Conservation (phyloP, 1,139 yeast genomes). For the Yamadazyma triangularis region DNA sequence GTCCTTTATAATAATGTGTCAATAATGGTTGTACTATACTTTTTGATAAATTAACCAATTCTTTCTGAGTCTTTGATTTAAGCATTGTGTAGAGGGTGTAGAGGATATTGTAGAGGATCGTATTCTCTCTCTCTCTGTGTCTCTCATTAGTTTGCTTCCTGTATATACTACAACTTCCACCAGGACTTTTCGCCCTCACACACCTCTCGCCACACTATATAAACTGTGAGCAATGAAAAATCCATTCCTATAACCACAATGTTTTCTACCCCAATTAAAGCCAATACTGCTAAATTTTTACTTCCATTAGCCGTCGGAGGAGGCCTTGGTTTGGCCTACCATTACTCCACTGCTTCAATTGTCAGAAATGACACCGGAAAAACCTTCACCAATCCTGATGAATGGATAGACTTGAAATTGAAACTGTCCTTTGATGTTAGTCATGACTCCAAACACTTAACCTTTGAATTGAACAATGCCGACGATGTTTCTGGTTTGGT, state of each 20-base stretch:
- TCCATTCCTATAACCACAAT: too few relatives aligned
- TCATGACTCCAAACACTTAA: slow-evolving; percentile 62
- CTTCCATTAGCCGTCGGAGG: slow-evolving; percentile 15
- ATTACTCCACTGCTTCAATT: slow-evolving; percentile 25
- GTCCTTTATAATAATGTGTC: slow-evolving; percentile 81
- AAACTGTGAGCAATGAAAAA: too few relatives aligned
- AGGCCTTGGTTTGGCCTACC: slow-evolving; percentile 49
- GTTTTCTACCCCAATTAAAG: neutral
- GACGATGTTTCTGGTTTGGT: slow-evolving; percentile 75
- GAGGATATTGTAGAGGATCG: too few relatives aligned
- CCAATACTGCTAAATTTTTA: neutral
- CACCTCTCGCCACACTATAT: too few relatives aligned
- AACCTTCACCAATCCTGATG: slow-evolving; percentile 64
- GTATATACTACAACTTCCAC: too few relatives aligned
- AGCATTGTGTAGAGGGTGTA: too few relatives aligned
- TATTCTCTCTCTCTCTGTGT: neutral
- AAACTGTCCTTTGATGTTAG: slow-evolving; percentile 53
- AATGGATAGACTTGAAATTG: slow-evolving; percentile 81
- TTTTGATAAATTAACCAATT: slow-evolving; percentile 45
- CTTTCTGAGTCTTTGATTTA: slow-evolving; percentile 35
- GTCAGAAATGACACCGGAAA: slow-evolving; percentile 47
- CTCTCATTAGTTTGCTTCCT: neutral
- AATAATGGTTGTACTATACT: slow-evolving; percentile 72
- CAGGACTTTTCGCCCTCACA: too few relatives aligned
- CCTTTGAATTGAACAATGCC: slow-evolving; percentile 64